Percentiles rank a stretch among this genome's conserved stretches.
These are phyloP conservation scores for Sugiyamaella novakii DNA, from an alignment of 1,139 yeast species.

Conservation along the genomic window DNA sequence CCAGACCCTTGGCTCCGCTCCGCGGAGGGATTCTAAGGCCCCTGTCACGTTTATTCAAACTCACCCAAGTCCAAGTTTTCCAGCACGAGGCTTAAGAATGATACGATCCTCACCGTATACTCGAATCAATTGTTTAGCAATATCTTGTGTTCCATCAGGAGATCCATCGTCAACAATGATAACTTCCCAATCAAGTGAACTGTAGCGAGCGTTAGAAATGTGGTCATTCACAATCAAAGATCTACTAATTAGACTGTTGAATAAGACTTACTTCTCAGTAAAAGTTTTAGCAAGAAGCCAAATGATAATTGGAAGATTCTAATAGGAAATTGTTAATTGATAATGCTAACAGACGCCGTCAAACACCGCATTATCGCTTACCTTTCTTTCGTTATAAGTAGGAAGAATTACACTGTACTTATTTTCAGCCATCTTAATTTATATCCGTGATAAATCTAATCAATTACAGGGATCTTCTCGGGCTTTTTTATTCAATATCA, in stretches of 20 bases:
- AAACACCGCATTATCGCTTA: conserved; percentile 22
- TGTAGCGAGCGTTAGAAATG: conserved; percentile 7
- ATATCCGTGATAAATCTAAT: too few relatives aligned
- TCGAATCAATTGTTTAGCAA: conserved; percentile 64
- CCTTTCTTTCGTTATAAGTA: conserved; percentile 72
- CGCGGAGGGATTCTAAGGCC: neutral
- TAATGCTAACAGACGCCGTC: neutral
- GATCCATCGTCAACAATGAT: conserved; percentile 79
- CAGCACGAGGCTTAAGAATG: conserved; percentile 71
- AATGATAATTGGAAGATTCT: conserved; percentile 68
- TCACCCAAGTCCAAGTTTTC: conserved; percentile 72
- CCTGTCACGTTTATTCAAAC: conserved; percentile 5
- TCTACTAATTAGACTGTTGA: neutral
- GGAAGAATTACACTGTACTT: conserved; percentile 79
- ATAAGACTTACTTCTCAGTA: conserved; percentile 45
- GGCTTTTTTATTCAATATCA: too few relatives aligned
- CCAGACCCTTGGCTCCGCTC: too few relatives aligned
- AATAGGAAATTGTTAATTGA: neutral
- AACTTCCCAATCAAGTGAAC: conserved; percentile 67
- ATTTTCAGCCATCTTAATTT: conserved; percentile 39
- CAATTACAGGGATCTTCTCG: too few relatives aligned
- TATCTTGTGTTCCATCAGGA: conserved; percentile 80
- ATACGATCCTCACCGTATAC: conserved; percentile 67
- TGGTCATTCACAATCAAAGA: neutral
- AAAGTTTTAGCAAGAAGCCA: conserved; percentile 76